Evolutionary conservation across 371 early-diverging fungal species (phyloP).

Genomic region (Syncephalastrum monosporum): DNA sequence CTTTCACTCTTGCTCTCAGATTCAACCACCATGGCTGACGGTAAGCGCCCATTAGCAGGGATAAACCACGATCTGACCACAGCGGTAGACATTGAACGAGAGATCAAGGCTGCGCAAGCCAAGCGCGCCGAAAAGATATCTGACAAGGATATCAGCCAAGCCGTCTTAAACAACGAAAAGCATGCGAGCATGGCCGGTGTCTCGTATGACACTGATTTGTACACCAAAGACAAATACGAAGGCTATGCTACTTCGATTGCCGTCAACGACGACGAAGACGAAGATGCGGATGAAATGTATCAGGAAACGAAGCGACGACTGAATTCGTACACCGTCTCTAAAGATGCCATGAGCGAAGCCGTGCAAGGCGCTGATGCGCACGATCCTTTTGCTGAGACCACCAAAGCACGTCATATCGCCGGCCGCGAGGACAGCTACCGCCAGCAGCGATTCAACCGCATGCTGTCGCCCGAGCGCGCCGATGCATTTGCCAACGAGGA

Average conservation of each 20-base stretch:
- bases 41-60: neutral
- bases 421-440: conserved; percentile 91
- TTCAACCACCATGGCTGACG: conserved; percentile 12
- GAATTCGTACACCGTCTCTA: conserved; percentile 82
- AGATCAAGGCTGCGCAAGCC: conserved; percentile 64
- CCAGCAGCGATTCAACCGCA: conserved; percentile 73
- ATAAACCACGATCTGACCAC: neutral
- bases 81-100: conserved; percentile 56
- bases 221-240: conserved; percentile 70
- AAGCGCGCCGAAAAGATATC: conserved; percentile 41
- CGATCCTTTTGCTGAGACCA: conserved; percentile 71
- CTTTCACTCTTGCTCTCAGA: no score
- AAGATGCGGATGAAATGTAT: conserved; percentile 48
- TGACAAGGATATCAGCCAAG: conserved; percentile 41
- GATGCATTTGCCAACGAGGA: conserved; percentile 78
- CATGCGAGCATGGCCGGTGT: conserved; percentile 60
- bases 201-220: conserved; percentile 81
- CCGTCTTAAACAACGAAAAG: conserved; percentile 40
- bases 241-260: conserved; percentile 73
- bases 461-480: conserved; percentile 82
- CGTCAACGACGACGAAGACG: conserved; percentile 59
- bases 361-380: conserved; percentile 53
- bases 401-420: conserved; percentile 59
- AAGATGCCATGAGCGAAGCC: conserved; percentile 69
- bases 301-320: conserved; percentile 51